Percentiles rank a stretch among this genome's conserved stretches.
phyloP scores from a whole-genome alignment of 2,329 filamentous ascomycete species.

The Alternaria conjuncta region DNA sequence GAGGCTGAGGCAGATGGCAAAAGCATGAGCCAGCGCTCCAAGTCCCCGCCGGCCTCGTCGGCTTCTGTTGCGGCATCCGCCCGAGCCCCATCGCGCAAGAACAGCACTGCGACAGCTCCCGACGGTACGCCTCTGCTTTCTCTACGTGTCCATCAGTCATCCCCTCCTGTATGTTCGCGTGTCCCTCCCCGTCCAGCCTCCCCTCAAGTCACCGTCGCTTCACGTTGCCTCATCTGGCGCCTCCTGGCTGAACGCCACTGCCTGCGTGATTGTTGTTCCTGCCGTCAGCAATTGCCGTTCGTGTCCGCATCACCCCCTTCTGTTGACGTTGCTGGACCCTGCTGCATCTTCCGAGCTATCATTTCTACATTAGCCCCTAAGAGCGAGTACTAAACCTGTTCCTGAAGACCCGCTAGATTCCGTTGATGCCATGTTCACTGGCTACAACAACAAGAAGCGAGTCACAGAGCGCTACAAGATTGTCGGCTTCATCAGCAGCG shows the following conservation, averaged over 20 bases:
- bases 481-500: slow-evolving; percentile 96
- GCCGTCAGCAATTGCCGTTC: slow-evolving; percentile 11
- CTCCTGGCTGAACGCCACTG: slow-evolving; percentile 20
- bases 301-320: slow-evolving; percentile 3
- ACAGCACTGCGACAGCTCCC: slow-evolving; percentile 50
- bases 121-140: slow-evolving; percentile 39
- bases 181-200: slow-evolving; percentile 3
- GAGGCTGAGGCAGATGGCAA: slow-evolving; percentile 7
- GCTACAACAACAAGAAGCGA: slow-evolving; percentile 75
- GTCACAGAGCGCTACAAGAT: slow-evolving; percentile 95
- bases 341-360: slow-evolving; percentile 1
- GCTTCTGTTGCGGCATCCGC: slow-evolving; percentile 43
- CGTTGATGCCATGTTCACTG: slow-evolving; percentile 50
- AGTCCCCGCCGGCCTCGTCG: slow-evolving; percentile 15
- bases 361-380: not conserved
- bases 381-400: slow-evolving; percentile 5
- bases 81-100: slow-evolving; percentile 39
- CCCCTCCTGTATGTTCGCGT: not conserved
- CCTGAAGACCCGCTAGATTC: slow-evolving; percentile 34
- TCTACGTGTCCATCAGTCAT: not conserved
- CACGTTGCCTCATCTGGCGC: slow-evolving; percentile 6
- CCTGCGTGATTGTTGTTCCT: slow-evolving; percentile 24
- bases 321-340: slow-evolving; percentile 2
- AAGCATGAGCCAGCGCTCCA: slow-evolving; percentile 20
- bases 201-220: not conserved